Evolutionary conservation across 1,284 basidiomycete species (phyloP), one percentile per base, ranked within the genome.

Genomic region (Ceratobasidium sp.): DNA sequence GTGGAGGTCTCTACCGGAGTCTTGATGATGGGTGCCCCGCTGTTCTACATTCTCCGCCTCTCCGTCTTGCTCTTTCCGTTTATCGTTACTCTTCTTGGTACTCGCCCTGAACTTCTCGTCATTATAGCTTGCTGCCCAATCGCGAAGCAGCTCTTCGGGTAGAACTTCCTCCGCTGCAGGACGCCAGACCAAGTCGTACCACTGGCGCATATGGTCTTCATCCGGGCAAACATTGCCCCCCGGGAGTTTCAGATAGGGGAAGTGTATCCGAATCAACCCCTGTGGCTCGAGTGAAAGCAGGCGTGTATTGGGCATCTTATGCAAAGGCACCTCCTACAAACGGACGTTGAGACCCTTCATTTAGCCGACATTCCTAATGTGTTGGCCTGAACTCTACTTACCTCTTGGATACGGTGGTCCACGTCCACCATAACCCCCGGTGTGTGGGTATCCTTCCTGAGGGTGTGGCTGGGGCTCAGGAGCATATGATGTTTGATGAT

Each of bases 401-500:
- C n/a, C n/a, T n/a, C n/a, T n/a, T n/a, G n/a, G n/a, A n/a, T n/a
- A n/a, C n/a, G n/a, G n/a, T n/a, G n/a, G n/a, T n/a, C n/a, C n/a
- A n/a, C n/a, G n/a, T n/a, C n/a, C n/a, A n/a, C n/a, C n/a, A n/a
- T n/a, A n/a, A 67, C 21, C 14, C 44, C 16, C 1, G 49, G 49
- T n/a, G 54, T 54, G 47, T 56, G 52, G 9, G 54, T 36, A 33
- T 46, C 14, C 3, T 21, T 30, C 16, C 29, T 30, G 2, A 66
- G 41, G 7, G 62, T 66, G 27, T 66, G 62, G 2, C 11, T 44
- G 4, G 44, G 7, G 52, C 42, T 47, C 8, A 46, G 62, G 2
- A 66, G 25, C 62, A 56, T 54, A 13, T 39, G 54, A 19, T 66
- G 54, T 8, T 56, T 44, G 11, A 66, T 8, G 13, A 44, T 33